Conservation (phyloP, 495 filamentous ascomycete species). For the Astrothelium subdiscretum region DNA sequence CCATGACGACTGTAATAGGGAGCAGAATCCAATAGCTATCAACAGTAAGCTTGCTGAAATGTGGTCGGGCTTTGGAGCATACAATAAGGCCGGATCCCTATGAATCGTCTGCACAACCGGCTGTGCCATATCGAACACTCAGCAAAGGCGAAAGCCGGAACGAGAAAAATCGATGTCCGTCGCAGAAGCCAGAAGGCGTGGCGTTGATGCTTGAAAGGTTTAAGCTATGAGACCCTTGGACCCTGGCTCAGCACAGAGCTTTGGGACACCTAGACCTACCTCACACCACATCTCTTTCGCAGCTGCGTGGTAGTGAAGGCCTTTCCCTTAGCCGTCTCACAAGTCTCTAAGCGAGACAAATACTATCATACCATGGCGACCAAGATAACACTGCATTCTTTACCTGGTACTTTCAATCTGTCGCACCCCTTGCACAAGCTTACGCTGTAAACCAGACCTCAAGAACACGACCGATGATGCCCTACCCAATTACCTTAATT, state of each 20-base stretch:
- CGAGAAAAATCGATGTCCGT: background rate
- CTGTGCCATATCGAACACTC: conserved; percentile 58
- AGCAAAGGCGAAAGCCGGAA: background rate
- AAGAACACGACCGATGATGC: conserved; percentile 96
- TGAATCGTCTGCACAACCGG: conserved; percentile 87
- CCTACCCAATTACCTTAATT: conserved; percentile 80
- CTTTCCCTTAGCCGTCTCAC: background rate
- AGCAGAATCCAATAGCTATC: conserved; percentile 94
- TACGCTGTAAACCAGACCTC: conserved; percentile 42
- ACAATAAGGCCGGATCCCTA: conserved; percentile 98
- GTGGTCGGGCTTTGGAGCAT: conserved; percentile 21
- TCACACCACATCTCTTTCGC: background rate
- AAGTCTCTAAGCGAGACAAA: background rate
- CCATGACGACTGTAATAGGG: conserved; percentile 95
- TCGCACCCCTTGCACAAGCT: background rate
- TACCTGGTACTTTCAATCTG: background rate
- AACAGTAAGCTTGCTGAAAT: background rate
- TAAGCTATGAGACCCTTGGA: too few species aligned
- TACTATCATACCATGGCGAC: background rate
- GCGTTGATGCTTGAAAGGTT: background rate
- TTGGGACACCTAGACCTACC: background rate
- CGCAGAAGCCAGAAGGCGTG: background rate
- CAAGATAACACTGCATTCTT: background rate
- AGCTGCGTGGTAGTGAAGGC: background rate
- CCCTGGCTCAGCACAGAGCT: too few species aligned